Evolutionary conservation across 129 eudicot species (phyloP).

Genomic region (Flaveria ramosissima): DNA sequence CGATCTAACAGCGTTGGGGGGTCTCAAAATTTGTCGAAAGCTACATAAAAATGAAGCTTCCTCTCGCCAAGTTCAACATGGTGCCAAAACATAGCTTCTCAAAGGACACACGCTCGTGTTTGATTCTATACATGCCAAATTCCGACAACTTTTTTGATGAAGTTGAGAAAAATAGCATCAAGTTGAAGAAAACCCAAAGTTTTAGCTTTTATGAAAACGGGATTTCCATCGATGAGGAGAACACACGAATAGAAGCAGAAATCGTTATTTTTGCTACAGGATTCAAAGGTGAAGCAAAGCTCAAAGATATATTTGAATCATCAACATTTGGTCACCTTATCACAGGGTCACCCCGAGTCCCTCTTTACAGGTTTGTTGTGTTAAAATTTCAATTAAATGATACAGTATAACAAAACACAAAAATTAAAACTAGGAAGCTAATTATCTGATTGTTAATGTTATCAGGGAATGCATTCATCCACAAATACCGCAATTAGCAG

Average conservation of each 20-base stretch:
- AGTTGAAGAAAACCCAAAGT: constrained; percentile 36
- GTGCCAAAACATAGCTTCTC: constrained; percentile 53
- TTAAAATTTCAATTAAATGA: background rate
- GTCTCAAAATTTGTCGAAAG: constrained; percentile 58
- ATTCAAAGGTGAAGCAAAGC: constrained; percentile 56
- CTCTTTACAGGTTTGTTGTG: constrained; percentile 21
- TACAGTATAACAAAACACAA: background rate
- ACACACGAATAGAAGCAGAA: constrained; percentile 41
- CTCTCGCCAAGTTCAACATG: constrained; percentile 51
- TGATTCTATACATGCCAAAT: constrained; percentile 22
- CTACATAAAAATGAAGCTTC: constrained; percentile 41
- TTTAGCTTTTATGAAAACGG: constrained; percentile 57
- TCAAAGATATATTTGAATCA: constrained; percentile 48
- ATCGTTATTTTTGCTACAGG: constrained; percentile 72
- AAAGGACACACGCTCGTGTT: constrained; percentile 41
- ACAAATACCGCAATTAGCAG: constrained; percentile 62
- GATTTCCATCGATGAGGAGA: constrained; percentile 41
- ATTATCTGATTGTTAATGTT: background rate
- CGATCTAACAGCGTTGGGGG: constrained; percentile 54
- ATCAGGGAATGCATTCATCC: constrained; percentile 56
- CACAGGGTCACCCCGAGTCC: constrained; percentile 38
- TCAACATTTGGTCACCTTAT: constrained; percentile 42
- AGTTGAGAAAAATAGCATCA: constrained; percentile 58
- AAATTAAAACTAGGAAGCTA: background rate
- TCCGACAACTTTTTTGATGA: constrained; percentile 42